phyloP scores from a whole-genome alignment of 768 basidiomycete genomes.

The Crucibulum laeve region DNA sequence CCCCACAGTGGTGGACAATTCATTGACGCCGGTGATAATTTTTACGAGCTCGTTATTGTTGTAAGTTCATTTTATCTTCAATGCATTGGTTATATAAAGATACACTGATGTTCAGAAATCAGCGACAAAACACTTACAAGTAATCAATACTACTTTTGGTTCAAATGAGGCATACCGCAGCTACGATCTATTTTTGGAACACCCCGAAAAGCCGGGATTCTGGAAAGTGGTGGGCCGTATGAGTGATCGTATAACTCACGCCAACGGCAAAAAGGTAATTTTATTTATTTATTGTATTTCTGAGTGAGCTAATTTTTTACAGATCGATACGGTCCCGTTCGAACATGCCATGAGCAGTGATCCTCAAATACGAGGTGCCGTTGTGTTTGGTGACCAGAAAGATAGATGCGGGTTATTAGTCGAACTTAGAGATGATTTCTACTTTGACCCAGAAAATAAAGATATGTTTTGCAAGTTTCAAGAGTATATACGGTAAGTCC shows the following conservation, averaged over 20 bases:
- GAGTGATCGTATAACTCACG: conserved; percentile 1
- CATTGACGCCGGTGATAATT: background rate
- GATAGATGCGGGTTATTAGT: background rate
- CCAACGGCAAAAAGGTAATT: conserved; percentile 5
- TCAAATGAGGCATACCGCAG: background rate
- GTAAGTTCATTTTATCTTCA: background rate
- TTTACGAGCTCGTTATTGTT: background rate
- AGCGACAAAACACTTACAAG: background rate
- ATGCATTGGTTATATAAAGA: background rate
- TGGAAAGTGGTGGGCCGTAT: background rate
- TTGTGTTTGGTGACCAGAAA: background rate
- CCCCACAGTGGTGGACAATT: background rate
- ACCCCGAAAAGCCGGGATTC: background rate
- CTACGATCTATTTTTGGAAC: background rate
- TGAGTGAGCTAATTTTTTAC: background rate
- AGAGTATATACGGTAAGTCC: background rate
- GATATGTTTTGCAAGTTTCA: background rate
- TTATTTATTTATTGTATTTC: background rate
- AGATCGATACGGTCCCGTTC: conserved; percentile 4
- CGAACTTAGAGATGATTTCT: background rate
- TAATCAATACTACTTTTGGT: background rate
- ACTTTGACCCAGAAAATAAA: background rate
- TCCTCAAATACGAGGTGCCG: background rate
- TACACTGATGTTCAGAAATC: background rate
- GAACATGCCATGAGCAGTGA: conserved; percentile 1